Evolutionary conservation across 1,284 basidiomycete genomes (phyloP).

Genomic region (Leccinum solheimii): DNA sequence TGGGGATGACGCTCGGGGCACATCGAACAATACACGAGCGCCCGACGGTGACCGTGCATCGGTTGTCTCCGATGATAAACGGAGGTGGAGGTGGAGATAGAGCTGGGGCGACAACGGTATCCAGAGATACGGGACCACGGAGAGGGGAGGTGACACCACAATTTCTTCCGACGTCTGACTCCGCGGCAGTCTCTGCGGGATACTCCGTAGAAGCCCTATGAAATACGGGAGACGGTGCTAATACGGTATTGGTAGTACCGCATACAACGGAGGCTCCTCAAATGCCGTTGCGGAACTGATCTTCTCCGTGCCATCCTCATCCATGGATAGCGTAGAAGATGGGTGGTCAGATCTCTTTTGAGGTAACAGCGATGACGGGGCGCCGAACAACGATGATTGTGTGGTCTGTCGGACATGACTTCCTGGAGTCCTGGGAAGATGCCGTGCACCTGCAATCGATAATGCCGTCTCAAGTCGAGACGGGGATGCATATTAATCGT

Average conservation of each 20-base stretch:
- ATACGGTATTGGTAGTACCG: background rate
- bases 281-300: background rate
- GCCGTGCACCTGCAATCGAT: constrained; percentile 58
- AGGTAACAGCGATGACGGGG: constrained; percentile 34
- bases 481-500: constrained; percentile 47
- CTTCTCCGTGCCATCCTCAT: constrained; percentile 3
- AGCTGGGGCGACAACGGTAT: background rate
- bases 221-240: constrained; percentile 2
- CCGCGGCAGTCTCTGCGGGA: constrained; percentile 10
- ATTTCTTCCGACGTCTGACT: constrained; percentile 30
- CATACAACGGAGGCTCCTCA: constrained; percentile 4
- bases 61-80: constrained; percentile 14
- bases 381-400: constrained; percentile 38
- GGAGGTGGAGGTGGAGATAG: constrained; percentile 18
- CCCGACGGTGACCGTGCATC: constrained; percentile 1
- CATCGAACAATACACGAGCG: constrained; percentile 8
- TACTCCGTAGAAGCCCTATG: background rate
- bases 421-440: constrained; percentile 33
- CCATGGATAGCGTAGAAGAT: background rate
- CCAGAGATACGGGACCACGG: background rate
- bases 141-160: constrained; percentile 3
- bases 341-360: constrained; percentile 4
- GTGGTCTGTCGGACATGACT: constrained; percentile 10
- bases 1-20: constrained; percentile 11
- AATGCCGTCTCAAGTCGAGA: constrained; percentile 63